A percentile compares a stretch with the other conserved stretches of the same genome.
Evolutionary conservation across 202 grass and related monocot species (phyloP).

Genomic region (Hordeum pubiflorum): DNA sequence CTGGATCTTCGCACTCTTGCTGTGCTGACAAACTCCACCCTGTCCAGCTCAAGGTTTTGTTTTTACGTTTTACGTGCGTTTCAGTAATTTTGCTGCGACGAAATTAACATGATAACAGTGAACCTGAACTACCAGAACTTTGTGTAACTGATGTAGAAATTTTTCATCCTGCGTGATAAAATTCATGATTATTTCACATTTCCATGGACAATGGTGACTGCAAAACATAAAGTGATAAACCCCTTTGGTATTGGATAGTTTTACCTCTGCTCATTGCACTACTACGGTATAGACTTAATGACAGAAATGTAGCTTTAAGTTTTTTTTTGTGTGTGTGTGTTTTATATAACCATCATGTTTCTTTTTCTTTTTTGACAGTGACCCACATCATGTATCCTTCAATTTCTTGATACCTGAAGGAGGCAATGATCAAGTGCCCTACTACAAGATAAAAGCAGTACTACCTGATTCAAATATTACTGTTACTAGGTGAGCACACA

Average conservation of each 20-base stretch:
- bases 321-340: background rate
- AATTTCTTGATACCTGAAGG: constrained; percentile 70
- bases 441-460: constrained; percentile 74
- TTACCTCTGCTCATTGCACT: background rate
- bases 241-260: background rate
- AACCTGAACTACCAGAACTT: background rate
- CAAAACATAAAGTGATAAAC: background rate
- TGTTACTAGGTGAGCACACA: constrained; percentile 54
- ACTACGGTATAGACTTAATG: background rate
- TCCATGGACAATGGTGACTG: background rate
- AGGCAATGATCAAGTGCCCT: constrained; percentile 43
- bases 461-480: constrained; percentile 65
- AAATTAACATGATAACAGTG: background rate
- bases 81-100: background rate
- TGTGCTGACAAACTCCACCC: constrained; percentile 70
- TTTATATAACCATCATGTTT: background rate
- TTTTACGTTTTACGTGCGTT: constrained; percentile 2
- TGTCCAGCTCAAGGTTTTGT: constrained; percentile 72
- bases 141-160: background rate
- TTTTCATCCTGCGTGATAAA: background rate
- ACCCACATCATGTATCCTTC: constrained; percentile 61
- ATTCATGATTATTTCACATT: background rate
- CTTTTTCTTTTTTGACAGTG: constrained; percentile 47
- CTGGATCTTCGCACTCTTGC: constrained; percentile 60
- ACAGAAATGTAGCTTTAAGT: background rate